phyloP scores from a whole-genome alignment of 179 eudicot genomes.

The Corrigiola litoralis region DNA sequence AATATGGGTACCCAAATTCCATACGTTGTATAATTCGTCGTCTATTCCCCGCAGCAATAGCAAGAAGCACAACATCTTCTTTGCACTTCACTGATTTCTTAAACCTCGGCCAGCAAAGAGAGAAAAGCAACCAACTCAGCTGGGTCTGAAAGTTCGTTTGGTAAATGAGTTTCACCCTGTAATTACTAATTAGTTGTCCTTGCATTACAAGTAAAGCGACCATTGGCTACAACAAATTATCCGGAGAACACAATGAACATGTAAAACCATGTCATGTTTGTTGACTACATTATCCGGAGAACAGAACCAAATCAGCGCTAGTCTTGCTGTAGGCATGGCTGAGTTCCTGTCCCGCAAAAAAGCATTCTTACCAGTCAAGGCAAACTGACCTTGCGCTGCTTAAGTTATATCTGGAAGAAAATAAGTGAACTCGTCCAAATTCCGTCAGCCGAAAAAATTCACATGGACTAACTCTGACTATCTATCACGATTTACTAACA shows the following conservation, averaged over 20 bases:
- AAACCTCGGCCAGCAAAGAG: constrained; percentile 69
- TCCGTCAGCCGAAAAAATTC: background rate
- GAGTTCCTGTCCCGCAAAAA: constrained; percentile 49
- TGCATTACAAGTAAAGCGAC: too few relatives aligned
- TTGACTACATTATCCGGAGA: too few relatives aligned
- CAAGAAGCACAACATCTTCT: constrained; percentile 70
- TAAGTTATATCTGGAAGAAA: constrained; percentile 77
- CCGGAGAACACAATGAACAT: too few relatives aligned
- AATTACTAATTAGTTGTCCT: too few relatives aligned
- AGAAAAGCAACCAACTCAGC: background rate
- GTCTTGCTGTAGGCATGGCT: constrained; percentile 37
- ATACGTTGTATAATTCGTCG: constrained; percentile 51
- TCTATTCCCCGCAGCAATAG: constrained; percentile 71
- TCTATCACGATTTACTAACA: too few relatives aligned
- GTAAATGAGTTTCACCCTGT: too few relatives aligned
- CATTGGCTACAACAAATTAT: too few relatives aligned
- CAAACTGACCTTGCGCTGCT: constrained; percentile 37
- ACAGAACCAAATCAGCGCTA: constrained; percentile 27
- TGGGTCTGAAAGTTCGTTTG: too few relatives aligned
- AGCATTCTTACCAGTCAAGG: constrained; percentile 42
- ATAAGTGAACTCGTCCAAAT: constrained; percentile 64
- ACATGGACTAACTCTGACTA: background rate
- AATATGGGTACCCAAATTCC: constrained; percentile 68
- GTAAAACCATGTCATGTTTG: too few relatives aligned
- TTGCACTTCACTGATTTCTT: constrained; percentile 73